phyloP scores from a whole-genome alignment of 2,329 filamentous ascomycete species.

The Curvularia lunata region DNA sequence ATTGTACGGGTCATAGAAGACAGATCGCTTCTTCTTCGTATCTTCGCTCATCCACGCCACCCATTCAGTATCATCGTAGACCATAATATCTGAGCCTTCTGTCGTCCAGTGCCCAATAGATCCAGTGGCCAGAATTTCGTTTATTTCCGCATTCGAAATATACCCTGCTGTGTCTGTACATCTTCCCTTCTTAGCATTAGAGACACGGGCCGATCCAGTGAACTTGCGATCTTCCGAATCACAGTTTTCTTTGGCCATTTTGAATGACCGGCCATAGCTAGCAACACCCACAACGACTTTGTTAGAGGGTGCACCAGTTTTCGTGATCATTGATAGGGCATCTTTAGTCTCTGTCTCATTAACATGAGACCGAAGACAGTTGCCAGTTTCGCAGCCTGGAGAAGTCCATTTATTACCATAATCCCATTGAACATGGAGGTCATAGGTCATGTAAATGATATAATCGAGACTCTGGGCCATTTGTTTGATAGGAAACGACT shows the following conservation, averaged over 20 bases:
- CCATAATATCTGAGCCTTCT: conserved; percentile 18
- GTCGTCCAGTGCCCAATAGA: conserved; percentile 6
- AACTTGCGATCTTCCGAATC: background rate
- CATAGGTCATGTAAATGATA: conserved; percentile 46
- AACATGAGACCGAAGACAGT: conserved; percentile 45
- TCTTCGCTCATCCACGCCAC: conserved; percentile 29
- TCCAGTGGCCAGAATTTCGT: conserved; percentile 14
- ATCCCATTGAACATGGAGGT: conserved; percentile 53
- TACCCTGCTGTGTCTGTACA: conserved; percentile 52
- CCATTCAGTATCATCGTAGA: conserved; percentile 30
- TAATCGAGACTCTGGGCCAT: conserved; percentile 35
- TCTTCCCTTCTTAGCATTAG: conserved; percentile 37
- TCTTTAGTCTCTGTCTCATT: conserved; percentile 49
- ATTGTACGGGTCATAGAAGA: conserved; percentile 29
- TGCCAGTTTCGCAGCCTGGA: conserved; percentile 38
- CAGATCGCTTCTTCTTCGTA: conserved; percentile 30
- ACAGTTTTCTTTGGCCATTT: conserved; percentile 35
- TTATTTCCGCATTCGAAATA: conserved; percentile 51
- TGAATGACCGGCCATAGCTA: conserved; percentile 47
- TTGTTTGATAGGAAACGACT: conserved; percentile 19
- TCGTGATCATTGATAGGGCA: conserved; percentile 50
- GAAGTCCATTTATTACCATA: conserved; percentile 39
- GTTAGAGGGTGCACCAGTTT: conserved; percentile 35
- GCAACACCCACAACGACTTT: conserved; percentile 44
- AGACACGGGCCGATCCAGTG: conserved; percentile 12